A percentile compares a stretch with the other conserved stretches of the same genome.
Evolutionary conservation across 495 filamentous ascomycete genomes (phyloP).

Genomic region (Penicillium fimorum): DNA sequence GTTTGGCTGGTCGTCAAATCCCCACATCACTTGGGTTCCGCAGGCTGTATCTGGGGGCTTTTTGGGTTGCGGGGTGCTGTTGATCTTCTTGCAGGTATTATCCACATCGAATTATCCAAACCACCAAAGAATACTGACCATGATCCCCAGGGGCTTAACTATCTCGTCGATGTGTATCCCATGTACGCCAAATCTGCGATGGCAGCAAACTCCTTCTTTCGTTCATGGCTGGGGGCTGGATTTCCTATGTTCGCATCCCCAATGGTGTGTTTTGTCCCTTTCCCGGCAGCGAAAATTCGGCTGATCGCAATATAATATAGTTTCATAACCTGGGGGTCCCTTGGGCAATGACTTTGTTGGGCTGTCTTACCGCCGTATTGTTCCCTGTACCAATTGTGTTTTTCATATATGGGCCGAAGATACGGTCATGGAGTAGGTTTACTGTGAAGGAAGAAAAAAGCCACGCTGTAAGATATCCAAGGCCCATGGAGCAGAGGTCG

Average conservation of each 20-base stretch:
- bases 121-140: not conserved
- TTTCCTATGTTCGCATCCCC: conserved; percentile 61
- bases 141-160: conserved; percentile 43
- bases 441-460: not conserved
- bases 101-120: not conserved
- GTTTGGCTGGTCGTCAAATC: conserved; percentile 53
- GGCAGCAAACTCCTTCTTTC: conserved; percentile 47
- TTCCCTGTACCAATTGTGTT: conserved; percentile 65
- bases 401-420: conserved; percentile 57
- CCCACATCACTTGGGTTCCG: conserved; percentile 33
- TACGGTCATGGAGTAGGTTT: conserved; percentile 44
- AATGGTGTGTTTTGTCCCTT: conserved; percentile 40
- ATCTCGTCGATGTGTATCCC: conserved; percentile 56
- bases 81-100: conserved; percentile 40
- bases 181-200: conserved; percentile 48
- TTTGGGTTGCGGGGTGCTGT: conserved; percentile 42
- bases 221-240: conserved; percentile 40
- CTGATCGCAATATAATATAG: conserved; percentile 18
- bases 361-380: conserved; percentile 53
- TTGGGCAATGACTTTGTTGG: conserved; percentile 60
- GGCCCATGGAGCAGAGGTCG: not conserved
- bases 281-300: conserved; percentile 39
- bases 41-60: conserved; percentile 38
- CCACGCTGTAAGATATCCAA: not conserved
- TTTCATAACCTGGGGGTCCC: conserved; percentile 55